Evolutionary conservation across 2,329 filamentous ascomycete species (phyloP).

Genomic region (Teratosphaeria pseudoeucalypti): DNA sequence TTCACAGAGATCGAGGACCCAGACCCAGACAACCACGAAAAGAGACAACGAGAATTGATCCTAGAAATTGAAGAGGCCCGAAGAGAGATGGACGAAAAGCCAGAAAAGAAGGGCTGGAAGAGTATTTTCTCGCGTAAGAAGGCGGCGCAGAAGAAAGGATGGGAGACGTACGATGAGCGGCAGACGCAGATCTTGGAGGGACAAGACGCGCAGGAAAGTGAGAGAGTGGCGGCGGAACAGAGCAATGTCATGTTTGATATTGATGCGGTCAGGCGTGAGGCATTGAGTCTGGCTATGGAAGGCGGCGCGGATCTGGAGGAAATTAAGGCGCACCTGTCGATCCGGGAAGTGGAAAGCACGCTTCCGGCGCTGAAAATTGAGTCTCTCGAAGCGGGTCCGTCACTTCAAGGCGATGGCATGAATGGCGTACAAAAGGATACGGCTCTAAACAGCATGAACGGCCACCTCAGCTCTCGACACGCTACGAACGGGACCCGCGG

Average conservation of each 20-base stretch:
- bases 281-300: conserved; percentile 66
- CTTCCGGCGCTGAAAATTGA: conserved; percentile 76
- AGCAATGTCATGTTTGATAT: conserved; percentile 76
- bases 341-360: conserved; percentile 67
- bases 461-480: conserved; percentile 1
- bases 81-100: conserved; percentile 74
- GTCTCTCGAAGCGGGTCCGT: background rate
- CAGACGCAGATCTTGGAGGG: conserved; percentile 30
- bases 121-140: conserved; percentile 78
- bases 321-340: conserved; percentile 52
- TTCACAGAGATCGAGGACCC: conserved; percentile 96
- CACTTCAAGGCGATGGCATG: background rate
- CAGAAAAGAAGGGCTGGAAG: conserved; percentile 56
- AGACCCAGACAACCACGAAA: conserved; percentile 82
- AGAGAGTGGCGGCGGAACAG: conserved; percentile 33
- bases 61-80: conserved; percentile 86
- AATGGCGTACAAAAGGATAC: conserved; percentile 1
- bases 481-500: conserved; percentile 6
- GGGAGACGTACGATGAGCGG: conserved; percentile 85
- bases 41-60: conserved; percentile 84
- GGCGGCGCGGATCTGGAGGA: conserved; percentile 60
- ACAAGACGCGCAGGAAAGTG: conserved; percentile 37
- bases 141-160: conserved; percentile 66
- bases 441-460: conserved; percentile 1
- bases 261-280: conserved; percentile 66